Percentiles rank a stretch among this genome's conserved stretches.
Conservation (phyloP, 2,329 filamentous ascomycete genomes). For the Claviceps sorghi region DNA sequence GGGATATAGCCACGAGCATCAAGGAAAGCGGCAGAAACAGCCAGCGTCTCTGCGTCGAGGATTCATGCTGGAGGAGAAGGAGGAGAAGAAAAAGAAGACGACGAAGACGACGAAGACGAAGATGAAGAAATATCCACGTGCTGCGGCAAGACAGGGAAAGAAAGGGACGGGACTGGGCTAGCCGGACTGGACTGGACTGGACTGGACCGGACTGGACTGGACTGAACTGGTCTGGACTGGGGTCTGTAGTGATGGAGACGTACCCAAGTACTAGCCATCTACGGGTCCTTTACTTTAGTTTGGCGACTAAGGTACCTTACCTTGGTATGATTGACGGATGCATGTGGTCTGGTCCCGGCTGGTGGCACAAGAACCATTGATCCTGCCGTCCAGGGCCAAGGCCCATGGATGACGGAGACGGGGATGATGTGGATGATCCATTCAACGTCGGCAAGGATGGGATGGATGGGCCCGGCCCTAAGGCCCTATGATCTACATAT, state of each 20-base stretch:
- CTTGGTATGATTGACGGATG: no score
- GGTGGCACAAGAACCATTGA: background rate
- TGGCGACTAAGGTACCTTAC: background rate
- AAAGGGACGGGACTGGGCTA: background rate
- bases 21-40: background rate
- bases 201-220: no score
- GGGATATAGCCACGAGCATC: background rate
- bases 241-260: background rate
- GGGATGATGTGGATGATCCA: background rate
- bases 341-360: background rate
- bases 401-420: no score
- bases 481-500: background rate
- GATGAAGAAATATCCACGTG: background rate
- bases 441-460: no score
- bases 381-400: background rate
- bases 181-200: no score
- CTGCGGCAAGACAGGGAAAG: background rate
- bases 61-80: background rate
- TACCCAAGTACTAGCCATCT: no score
- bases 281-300: background rate
- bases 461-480: background rate
- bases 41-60: background rate
- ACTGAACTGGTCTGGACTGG: no score
- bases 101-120: background rate
- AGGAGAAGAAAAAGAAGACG: background rate